Percentiles rank a stretch among this genome's conserved stretches.
These are phyloP conservation scores for Kalanchoe fedtschenkoi DNA, from an alignment of 164 flowering plant genomes.

Conservation along the genomic window DNA sequence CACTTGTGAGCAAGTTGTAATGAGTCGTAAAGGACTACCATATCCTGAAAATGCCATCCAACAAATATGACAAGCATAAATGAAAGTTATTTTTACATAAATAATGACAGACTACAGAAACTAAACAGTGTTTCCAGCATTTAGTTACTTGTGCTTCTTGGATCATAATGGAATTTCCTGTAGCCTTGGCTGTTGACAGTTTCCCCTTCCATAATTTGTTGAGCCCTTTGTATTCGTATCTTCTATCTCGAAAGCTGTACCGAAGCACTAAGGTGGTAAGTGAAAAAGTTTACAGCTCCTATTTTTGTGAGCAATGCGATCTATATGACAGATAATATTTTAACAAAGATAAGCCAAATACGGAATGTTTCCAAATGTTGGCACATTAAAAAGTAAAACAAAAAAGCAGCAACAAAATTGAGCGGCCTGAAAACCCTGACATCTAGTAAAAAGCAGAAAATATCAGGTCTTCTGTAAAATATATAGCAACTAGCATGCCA, in stretches of 20 bases:
- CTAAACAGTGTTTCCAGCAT: background rate
- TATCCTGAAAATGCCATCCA: slow-evolving; percentile 46
- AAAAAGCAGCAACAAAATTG: background rate
- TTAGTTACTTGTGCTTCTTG: slow-evolving; percentile 89
- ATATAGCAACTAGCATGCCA: background rate
- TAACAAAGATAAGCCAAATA: background rate
- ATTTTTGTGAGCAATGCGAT: background rate
- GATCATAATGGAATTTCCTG: slow-evolving; percentile 80
- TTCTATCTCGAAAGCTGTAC: slow-evolving; percentile 91
- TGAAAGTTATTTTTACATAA: background rate
- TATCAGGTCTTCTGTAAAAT: background rate
- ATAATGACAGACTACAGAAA: background rate
- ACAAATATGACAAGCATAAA: background rate
- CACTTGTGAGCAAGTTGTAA: slow-evolving; percentile 97
- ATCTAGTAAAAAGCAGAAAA: background rate
- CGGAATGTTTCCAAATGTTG: background rate
- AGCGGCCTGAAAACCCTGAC: background rate
- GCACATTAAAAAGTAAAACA: background rate
- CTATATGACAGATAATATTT: background rate
- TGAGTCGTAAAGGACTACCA: slow-evolving; percentile 97
- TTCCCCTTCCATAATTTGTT: slow-evolving; percentile 98
- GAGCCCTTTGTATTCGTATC: slow-evolving; percentile 96
- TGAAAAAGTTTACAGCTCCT: background rate
- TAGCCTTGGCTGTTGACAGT: slow-evolving; percentile 79
- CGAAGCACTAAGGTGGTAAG: background rate